Evolutionary conservation across 1,284 basidiomycete species (phyloP).

Genomic region (Neotropicomus parvogracilis): DNA sequence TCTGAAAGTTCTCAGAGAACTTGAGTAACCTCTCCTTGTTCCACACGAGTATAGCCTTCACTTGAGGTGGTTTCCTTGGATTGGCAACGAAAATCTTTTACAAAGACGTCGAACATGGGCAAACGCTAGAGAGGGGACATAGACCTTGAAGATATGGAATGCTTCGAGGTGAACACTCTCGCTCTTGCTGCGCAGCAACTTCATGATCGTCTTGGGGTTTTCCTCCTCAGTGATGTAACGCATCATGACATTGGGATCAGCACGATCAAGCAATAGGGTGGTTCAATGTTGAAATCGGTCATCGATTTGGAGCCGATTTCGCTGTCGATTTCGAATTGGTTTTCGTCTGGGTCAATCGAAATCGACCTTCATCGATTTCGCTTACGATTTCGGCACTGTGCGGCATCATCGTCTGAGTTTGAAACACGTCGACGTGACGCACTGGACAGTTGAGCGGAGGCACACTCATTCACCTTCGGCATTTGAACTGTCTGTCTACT

Average conservation of each 20-base stretch:
- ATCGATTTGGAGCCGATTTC: too few species aligned
- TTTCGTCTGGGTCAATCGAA: too few species aligned
- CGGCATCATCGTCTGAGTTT: too few species aligned
- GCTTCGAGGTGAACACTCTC: conserved; percentile 99
- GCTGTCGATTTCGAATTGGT: too few species aligned
- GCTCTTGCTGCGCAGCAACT: conserved; percentile 92
- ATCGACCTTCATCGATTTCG: too few species aligned
- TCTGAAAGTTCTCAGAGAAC: conserved; percentile 93
- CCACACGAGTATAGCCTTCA: conserved; percentile 83
- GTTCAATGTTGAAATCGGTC: too few species aligned
- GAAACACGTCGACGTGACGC: too few species aligned
- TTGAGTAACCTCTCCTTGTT: conserved; percentile 91
- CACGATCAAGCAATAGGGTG: conserved; percentile 94
- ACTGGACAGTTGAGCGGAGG: too few species aligned
- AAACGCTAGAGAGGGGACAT: neutral
- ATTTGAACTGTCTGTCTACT: too few species aligned
- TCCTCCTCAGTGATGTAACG: conserved; percentile 88
- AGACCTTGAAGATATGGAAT: conserved; percentile 98
- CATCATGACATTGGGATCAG: conserved; percentile 98
- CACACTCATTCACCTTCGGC: too few species aligned
- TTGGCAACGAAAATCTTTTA: conserved; percentile 96
- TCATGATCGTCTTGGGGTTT: conserved; percentile 99
- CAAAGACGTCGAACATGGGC: neutral
- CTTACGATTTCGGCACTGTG: too few species aligned
- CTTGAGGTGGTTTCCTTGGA: conserved; percentile 95